These are phyloP conservation scores for Xylaria sp. DNA, from an alignment of 2,329 filamentous ascomycete species.

Conservation along the genomic window DNA sequence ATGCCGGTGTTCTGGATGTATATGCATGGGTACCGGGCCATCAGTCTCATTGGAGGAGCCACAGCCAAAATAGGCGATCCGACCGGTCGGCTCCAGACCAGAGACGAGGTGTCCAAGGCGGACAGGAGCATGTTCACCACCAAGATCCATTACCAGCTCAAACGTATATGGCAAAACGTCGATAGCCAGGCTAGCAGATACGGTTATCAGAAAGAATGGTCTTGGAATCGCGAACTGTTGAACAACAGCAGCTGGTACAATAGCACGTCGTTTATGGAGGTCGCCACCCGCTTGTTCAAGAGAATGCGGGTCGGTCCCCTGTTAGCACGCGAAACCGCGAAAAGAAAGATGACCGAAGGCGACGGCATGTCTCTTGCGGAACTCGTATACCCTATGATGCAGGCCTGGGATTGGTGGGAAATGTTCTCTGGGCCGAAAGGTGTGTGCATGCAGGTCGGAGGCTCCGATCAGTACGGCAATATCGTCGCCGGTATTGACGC, in stretches of 20 bases:
- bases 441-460: constrained; percentile 89
- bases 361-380: constrained; percentile 95
- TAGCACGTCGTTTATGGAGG: constrained; percentile 75
- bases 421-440: constrained; percentile 71
- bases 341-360: constrained; percentile 82
- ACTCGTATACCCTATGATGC: constrained; percentile 91
- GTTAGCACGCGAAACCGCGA: constrained; percentile 88
- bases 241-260: constrained; percentile 91
- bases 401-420: constrained; percentile 97
- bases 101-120: constrained; percentile 62
- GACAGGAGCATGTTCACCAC: constrained; percentile 71
- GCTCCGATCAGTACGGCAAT: constrained; percentile 96
- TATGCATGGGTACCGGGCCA: constrained; percentile 74
- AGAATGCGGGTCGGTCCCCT: constrained; percentile 84
- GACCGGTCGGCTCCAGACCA: constrained; percentile 72
- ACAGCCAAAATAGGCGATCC: constrained; percentile 85
- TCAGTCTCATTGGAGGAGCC: constrained; percentile 76
- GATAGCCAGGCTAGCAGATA: constrained; percentile 71
- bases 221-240: constrained; percentile 72
- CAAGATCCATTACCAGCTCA: constrained; percentile 75
- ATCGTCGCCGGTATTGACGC: constrained; percentile 90
- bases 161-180: constrained; percentile 79
- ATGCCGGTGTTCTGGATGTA: constrained; percentile 90
- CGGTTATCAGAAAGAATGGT: constrained; percentile 70
- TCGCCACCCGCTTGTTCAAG: constrained; percentile 78